Evolutionary conservation across 1,284 basidiomycete species (phyloP).

Genomic region (Puccinia polysora): DNA sequence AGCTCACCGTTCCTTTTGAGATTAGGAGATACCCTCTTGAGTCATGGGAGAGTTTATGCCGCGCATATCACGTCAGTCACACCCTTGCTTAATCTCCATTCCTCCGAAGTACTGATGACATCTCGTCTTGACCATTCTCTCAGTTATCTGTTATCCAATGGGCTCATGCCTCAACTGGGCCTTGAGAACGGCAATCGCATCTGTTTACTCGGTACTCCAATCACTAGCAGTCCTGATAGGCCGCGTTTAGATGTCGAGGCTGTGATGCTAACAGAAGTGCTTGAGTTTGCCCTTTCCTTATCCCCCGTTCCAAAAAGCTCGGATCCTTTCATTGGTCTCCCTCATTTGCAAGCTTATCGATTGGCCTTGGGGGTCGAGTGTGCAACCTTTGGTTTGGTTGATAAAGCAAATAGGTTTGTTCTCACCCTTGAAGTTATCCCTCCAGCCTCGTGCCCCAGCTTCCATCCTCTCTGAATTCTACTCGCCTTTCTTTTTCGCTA

Average conservation of each 20-base stretch:
- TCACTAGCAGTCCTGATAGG: constrained; percentile 58
- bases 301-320: constrained; percentile 71
- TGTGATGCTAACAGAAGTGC: constrained; percentile 81
- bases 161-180: constrained; percentile 67
- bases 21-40: constrained; percentile 74
- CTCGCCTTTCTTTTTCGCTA: not conserved
- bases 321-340: constrained; percentile 74
- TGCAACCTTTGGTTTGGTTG: constrained; percentile 67
- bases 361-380: constrained; percentile 57
- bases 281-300: constrained; percentile 84
- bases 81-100: constrained; percentile 15
- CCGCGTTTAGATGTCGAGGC: constrained; percentile 71
- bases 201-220: constrained; percentile 63
- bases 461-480: no score
- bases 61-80: constrained; percentile 76
- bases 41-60: constrained; percentile 72
- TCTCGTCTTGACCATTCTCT: constrained; percentile 41
- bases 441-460: not conserved
- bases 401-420: constrained; percentile 65
- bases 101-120: constrained; percentile 25
- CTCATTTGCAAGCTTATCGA: constrained; percentile 83
- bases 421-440: constrained; percentile 45
- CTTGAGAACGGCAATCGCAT: constrained; percentile 47
- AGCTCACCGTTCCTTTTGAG: constrained; percentile 71
- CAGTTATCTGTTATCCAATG: constrained; percentile 82